Conservation (phyloP, 371 early-diverging fungal genomes). For the Mortierella sp. region DNA sequence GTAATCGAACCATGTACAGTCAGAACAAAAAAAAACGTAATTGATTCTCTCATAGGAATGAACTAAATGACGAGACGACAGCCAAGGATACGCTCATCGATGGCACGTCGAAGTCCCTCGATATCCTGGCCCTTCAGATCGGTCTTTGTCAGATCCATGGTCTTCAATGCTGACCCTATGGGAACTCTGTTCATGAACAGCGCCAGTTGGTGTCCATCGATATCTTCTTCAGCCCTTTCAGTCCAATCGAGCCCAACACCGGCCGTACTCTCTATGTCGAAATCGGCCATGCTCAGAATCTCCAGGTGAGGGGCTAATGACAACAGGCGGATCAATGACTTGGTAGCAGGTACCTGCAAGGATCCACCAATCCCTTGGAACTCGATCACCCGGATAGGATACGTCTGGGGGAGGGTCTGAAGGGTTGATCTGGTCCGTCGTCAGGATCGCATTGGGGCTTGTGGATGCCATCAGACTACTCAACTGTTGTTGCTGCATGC, state of each 20-base stretch:
- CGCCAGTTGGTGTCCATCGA: slow-evolving; percentile 3
- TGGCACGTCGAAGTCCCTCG: background rate
- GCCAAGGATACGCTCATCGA: background rate
- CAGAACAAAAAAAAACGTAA: background rate
- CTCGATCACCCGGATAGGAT: background rate
- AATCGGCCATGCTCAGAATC: background rate
- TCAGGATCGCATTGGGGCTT: background rate
- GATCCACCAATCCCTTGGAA: background rate
- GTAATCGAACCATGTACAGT: background rate
- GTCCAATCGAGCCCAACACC: background rate
- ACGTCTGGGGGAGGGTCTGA: background rate
- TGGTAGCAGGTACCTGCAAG: background rate
- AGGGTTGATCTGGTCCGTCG: background rate
- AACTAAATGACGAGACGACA: background rate
- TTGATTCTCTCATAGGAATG: background rate
- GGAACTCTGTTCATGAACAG: slow-evolving; percentile 10
- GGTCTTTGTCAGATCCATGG: background rate
- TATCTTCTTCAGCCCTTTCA: background rate
- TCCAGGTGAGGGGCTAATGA: background rate
- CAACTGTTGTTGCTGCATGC: background rate
- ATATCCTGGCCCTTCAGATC: slow-evolving; percentile 7
- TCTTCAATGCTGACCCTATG: background rate
- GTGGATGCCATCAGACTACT: background rate
- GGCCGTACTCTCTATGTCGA: background rate
- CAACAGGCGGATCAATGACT: background rate